Evolutionary conservation across 495 filamentous ascomycete species (phyloP), one percentile per base, ranked within the genome.

Genomic region (Hypoxylon fuscum): DNA sequence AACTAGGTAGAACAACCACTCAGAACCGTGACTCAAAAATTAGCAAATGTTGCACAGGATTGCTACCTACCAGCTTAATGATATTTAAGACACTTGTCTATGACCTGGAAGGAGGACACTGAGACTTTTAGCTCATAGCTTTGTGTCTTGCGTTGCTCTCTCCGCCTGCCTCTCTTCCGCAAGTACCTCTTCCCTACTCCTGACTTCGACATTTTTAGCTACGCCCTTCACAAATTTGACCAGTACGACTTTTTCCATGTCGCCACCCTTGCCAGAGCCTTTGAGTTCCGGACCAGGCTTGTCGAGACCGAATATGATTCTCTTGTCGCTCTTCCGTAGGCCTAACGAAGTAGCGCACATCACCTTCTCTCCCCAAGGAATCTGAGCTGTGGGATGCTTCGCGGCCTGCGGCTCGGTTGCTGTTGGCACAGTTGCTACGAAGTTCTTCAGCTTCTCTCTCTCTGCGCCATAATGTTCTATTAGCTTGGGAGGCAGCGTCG

Each of bases 321-420:
- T 77, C 14, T 81, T 77, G 62, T 91, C 86, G 25, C 69, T 72
- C 8, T 75, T 70, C n/a, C 80, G 71, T 65, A 81, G 68, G 54
- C 85, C 81, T 22, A 91, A 55, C 29, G 79, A 75, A n/a, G 76
- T 76, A 1, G 92, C 91, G 37, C 83, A 88, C 35, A 97, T 95
- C 17, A 83, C 87, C 71, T 91, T 96, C 18, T 95, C 81, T 9
- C 79, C 83, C 91, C 92, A 95, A 7, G 87, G 77, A 2, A 88
- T 54, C 70, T 76, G 43, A 7, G 73, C 69, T 5, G 69, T 79
- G 49, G 18, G 78, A 70, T 77, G 77, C 18, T 31, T 32, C 29
- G 40, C 41, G 12, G 55, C 68, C 40, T 60, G 47, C 27, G 52
- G 52, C 18, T 53, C 42, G 23, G 45, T 50, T 17, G 54, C 35